Percentiles rank a stretch among this genome's conserved stretches.
These are phyloP conservation scores for Starmerella riodocensis DNA, from an alignment of 805 yeast genomes.

Conservation along the genomic window DNA sequence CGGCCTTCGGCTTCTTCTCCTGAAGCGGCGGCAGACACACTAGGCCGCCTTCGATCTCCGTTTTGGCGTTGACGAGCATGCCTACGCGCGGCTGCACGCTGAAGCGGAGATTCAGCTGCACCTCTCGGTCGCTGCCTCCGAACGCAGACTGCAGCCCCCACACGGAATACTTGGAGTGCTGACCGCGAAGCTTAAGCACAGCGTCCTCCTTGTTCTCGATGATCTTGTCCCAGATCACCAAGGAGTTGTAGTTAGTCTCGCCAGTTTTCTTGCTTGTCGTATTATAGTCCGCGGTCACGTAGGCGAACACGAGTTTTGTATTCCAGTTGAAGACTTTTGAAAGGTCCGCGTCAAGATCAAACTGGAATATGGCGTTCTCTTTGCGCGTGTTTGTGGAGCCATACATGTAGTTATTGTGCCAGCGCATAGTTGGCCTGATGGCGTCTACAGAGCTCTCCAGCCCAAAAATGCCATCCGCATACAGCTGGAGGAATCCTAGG, in stretches of 20 bases:
- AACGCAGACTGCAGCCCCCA: slow-evolving; percentile 65
- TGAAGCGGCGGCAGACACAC: slow-evolving; percentile 6
- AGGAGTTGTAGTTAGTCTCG: slow-evolving; percentile 37
- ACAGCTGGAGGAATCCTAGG: slow-evolving; percentile 22
- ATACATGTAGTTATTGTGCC: slow-evolving; percentile 34
- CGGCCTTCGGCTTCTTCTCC: too few species aligned
- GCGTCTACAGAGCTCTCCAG: slow-evolving; percentile 13
- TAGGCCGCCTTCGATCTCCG: slow-evolving; percentile 3
- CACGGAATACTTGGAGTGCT: slow-evolving; percentile 62
- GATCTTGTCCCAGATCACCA: slow-evolving; percentile 86
- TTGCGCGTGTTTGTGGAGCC: slow-evolving; percentile 62
- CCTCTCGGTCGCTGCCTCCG: slow-evolving; percentile 39
- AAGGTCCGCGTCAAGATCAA: slow-evolving; percentile 63
- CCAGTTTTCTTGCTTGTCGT: slow-evolving; percentile 24
- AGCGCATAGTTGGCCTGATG: slow-evolving; percentile 18
- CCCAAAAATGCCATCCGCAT: slow-evolving; percentile 20
- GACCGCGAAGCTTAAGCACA: slow-evolving; percentile 36
- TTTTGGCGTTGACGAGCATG: slow-evolving; percentile 49
- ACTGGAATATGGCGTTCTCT: slow-evolving; percentile 58
- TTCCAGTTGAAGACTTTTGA: slow-evolving; percentile 85
- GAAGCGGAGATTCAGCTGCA: slow-evolving; percentile 66
- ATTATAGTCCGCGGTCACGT: slow-evolving; percentile 77
- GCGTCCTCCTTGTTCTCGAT: slow-evolving; percentile 50
- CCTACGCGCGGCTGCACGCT: slow-evolving; percentile 89
- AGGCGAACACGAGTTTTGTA: slow-evolving; percentile 89